Conservation (phyloP, 2,329 filamentous ascomycete species). For the Elsinoe perseae region DNA sequence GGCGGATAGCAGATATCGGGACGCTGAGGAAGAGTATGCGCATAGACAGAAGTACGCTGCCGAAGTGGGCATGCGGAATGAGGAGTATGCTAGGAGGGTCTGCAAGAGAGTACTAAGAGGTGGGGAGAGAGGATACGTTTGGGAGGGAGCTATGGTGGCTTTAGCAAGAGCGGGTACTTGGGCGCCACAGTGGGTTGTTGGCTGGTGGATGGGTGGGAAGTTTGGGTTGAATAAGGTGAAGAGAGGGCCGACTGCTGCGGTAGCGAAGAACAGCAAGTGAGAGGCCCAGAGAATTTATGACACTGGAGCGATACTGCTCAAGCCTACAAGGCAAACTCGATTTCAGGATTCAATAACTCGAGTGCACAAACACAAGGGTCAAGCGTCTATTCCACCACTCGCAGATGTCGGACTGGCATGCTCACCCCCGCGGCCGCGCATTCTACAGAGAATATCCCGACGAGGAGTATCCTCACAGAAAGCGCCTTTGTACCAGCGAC, state of each 20-base stretch:
- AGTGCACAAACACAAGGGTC: too few relatives aligned
- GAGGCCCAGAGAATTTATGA: not conserved
- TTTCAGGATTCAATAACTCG: too few relatives aligned
- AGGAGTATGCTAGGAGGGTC: slow-evolving; percentile 48
- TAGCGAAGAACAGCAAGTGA: not conserved
- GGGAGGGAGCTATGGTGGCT: slow-evolving; percentile 47
- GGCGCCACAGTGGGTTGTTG: slow-evolving; percentile 37
- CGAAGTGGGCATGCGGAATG: slow-evolving; percentile 44
- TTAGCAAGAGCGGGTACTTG: slow-evolving; percentile 42
- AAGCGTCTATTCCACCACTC: too few relatives aligned
- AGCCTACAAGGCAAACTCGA: too few relatives aligned
- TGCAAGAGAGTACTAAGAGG: slow-evolving; percentile 43
- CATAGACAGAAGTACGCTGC: slow-evolving; percentile 48
- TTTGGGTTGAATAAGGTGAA: slow-evolving; percentile 13
- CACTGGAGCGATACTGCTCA: not conserved
- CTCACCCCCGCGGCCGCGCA: too few relatives aligned
- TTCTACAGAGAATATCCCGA: too few relatives aligned
- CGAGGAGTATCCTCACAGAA: too few relatives aligned
- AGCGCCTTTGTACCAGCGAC: too few relatives aligned
- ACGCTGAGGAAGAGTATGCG: slow-evolving; percentile 46
- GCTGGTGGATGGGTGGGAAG: slow-evolving; percentile 7
- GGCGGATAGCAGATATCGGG: slow-evolving; percentile 44
- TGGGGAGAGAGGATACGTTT: slow-evolving; percentile 38
- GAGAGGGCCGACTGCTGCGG: not conserved
- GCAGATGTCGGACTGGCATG: too few relatives aligned